Evolutionary conservation across 1,284 basidiomycete species (phyloP).

Genomic region (Apiotrichum gamsii): DNA sequence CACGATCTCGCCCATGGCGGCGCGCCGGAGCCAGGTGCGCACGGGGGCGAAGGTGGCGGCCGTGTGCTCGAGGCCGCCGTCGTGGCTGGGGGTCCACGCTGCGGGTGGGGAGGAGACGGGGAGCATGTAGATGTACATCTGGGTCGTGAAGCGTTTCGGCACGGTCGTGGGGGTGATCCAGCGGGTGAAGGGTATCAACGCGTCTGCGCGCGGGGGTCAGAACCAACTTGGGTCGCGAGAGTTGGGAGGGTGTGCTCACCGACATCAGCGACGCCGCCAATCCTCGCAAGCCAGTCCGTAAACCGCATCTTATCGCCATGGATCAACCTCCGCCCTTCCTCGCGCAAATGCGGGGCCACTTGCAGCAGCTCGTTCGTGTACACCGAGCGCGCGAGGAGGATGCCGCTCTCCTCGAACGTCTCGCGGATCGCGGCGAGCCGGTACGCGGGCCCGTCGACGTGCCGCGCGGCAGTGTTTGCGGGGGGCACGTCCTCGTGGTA

Average conservation of each 20-base stretch:
- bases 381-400: conserved; percentile 9
- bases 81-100: conserved; percentile 5
- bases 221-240: neutral
- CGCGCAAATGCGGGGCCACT: neutral
- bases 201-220: conserved; percentile 6
- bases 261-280: conserved; percentile 13
- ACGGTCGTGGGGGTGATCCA: conserved; percentile 16
- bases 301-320: conserved; percentile 13
- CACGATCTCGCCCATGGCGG: conserved; percentile 5
- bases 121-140: conserved; percentile 19
- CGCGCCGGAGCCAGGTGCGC: conserved; percentile 1
- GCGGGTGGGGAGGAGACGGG: neutral
- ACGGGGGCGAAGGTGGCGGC: conserved; percentile 5
- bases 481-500: conserved; percentile 11
- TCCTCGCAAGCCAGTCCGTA: conserved; percentile 5
- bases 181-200: conserved; percentile 17
- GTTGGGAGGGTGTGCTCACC: too few species aligned
- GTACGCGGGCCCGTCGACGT: conserved; percentile 10
- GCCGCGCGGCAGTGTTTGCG: neutral
- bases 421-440: conserved; percentile 15
- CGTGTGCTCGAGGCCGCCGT: conserved; percentile 18
- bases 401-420: conserved; percentile 19
- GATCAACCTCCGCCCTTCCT: conserved; percentile 10
- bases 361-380: conserved; percentile 1
- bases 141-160: conserved; percentile 16